Percentiles rank a stretch among this genome's conserved stretches.
These are phyloP conservation scores for Thuja plicata DNA, from an alignment of 83 land plant genomes.

Conservation along the genomic window DNA sequence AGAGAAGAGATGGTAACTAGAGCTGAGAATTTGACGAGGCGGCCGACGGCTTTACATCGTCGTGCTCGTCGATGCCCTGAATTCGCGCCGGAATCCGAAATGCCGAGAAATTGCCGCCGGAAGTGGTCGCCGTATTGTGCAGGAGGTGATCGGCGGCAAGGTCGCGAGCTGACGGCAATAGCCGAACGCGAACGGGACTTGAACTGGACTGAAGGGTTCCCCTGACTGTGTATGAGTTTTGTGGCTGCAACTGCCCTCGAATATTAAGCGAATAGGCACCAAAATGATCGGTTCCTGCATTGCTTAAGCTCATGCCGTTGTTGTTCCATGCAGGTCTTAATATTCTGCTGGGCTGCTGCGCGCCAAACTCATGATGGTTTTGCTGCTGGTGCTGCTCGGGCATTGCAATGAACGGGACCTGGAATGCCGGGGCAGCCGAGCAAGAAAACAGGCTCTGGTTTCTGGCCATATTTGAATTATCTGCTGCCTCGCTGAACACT, in stretches of 20 bases:
- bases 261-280: background rate
- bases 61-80: conserved; percentile 65
- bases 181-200: conserved; percentile 60
- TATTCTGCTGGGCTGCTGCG: conserved; percentile 2
- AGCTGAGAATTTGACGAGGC: conserved; percentile 36
- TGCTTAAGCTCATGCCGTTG: background rate
- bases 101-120: conserved; percentile 45
- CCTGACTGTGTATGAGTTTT: conserved; percentile 41
- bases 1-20: conserved; percentile 18
- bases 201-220: conserved; percentile 90
- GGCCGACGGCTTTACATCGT: conserved; percentile 50
- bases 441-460: background rate
- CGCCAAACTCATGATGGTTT: background rate
- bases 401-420: background rate
- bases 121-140: background rate
- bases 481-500: conserved; percentile 14
- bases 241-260: conserved; percentile 21
- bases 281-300: background rate
- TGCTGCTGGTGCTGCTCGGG: conserved; percentile 8
- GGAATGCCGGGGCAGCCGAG: conserved; percentile 7
- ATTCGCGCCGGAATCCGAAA: conserved; percentile 63
- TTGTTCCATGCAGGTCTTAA: background rate
- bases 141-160: background rate
- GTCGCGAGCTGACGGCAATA: conserved; percentile 19
- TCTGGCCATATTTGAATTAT: background rate